Base-by-base conservation (phyloP, 1,139 yeast species). In the Yamadazyma oceani region DNA sequence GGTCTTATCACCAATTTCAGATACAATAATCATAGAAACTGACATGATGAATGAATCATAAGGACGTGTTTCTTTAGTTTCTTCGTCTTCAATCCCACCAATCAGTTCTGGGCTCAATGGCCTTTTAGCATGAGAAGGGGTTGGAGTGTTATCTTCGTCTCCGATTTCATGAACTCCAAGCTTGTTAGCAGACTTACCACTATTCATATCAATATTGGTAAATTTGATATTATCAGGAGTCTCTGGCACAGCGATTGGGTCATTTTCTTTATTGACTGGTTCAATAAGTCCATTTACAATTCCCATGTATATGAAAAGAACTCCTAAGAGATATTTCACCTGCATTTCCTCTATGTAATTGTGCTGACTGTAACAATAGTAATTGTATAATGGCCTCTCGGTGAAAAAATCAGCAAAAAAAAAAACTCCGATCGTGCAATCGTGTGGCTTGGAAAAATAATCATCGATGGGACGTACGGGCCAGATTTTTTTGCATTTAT, bases 1-100 rank as follows among this genome's bases (percentile, higher is more conserved):
- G 0, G 99, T 92, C 66, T 92, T 94, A 62, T 92, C 99, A 40
- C 98, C 98, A 44, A 94, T 82, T 62, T 92, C 99, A 19, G 96
- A 86, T 21, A 89, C 86, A 30, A 87, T 67, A 55, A 92, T 92
- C 98, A 92, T 92, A 4, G 89, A 79, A 13, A 80, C 62, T 2
- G 90, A 75, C 82, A 84, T 75, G 38, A 81, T 44, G 49, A 84
- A 80, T 8, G 86, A 78, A 49, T 74, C 63, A 43, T 62, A 64
- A 11, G 63, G 55, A 29, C 58, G 53, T 16, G 27, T 32, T 8
- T 48, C 51, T n/a, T 50, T 54, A 19, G 44, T 51, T 27, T 43
- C 44, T 9, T 34, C 36, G 4, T 32, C 34, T 13, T 29, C 38
- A 3, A 26, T 35, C 5, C 22, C 39, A 11, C 25, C 35, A 17